Base-by-base conservation (phyloP, 2,329 filamentous ascomycete species). In the Xylariaceae sp. region DNA sequence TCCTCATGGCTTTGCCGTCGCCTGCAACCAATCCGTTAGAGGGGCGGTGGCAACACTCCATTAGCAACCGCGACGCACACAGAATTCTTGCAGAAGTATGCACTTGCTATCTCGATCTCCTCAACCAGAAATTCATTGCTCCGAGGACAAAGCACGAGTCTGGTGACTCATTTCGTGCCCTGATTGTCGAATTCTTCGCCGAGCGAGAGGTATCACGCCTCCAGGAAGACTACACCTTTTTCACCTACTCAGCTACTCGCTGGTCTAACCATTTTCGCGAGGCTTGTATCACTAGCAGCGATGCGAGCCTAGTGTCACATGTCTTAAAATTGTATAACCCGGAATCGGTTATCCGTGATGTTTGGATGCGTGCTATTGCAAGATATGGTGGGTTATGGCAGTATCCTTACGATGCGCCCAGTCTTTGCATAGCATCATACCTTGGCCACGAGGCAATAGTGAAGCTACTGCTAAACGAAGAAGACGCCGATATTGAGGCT, bases 41-140 rank as follows among this genome's bases (percentile, higher is more conserved):
- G 7, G 13, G 1, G 37, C 17, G 13, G 7, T 62, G 61, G 61
- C 55, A 58, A 54, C 37, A 58, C 34, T 62, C 61, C 1, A 61
- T 63, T 17, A 61, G 17, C 1, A 48, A 1, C n/a, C 5, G 17
- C 35, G 34, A 49, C 6, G 58, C 58, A 45, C 61, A 63, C 18
- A 44, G n/a, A 7, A 30, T 42, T 7, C 53, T 63, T 39, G 53
- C 53, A 17, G 34, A 54, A 9, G n/a, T 52, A 30, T 63, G 61
- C 11, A 23, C 61, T 2, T 18, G 17, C 11, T 63, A 56, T 39
- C 53, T 63, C 17, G 39, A 56, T n/a, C 49, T 56, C 17, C 17
- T 58, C 30, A 54, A 60, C 39, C 17, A 3, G 3, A 42, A 50
- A 2, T 17, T 8, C 10, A 47, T 8, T 35, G 34, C 30, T 2